Evolutionary conservation across 148 eudicot species (phyloP).

Genomic region (Linanthus parryae): DNA sequence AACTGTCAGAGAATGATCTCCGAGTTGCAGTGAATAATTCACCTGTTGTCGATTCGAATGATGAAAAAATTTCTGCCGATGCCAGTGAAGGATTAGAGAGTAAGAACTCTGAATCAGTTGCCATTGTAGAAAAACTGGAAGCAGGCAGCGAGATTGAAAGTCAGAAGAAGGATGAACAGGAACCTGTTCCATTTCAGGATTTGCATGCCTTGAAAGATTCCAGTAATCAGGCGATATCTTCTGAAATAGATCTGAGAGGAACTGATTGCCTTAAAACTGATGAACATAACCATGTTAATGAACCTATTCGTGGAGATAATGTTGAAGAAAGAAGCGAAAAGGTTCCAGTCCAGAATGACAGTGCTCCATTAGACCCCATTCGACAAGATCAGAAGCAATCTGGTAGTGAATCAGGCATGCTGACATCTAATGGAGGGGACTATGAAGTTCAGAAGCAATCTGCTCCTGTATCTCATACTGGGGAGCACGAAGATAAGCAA

Average conservation of each 20-base stretch:
- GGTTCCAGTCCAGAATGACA: constrained; percentile 16
- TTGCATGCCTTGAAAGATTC: constrained; percentile 15
- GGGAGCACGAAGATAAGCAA: constrained; percentile 24
- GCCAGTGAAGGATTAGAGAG: constrained; percentile 23
- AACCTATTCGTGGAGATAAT: constrained; percentile 20
- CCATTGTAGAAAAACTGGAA: constrained; percentile 15
- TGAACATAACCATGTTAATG: constrained; percentile 15
- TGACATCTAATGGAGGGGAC: constrained; percentile 13
- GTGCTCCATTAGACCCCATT: constrained; percentile 13
- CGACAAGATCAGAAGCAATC: constrained; percentile 13
- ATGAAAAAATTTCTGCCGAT: constrained; percentile 11
- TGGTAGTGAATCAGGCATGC: constrained; percentile 14
- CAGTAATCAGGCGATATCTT: constrained; percentile 17
- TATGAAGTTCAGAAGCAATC: constrained; percentile 24
- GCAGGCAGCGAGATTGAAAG: constrained; percentile 15
- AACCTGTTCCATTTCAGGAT: constrained; percentile 22
- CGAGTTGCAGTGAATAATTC: constrained; percentile 15
- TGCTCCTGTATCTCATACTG: constrained; percentile 13
- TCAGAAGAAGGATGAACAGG: constrained; percentile 14
- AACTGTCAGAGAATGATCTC: constrained; percentile 43
- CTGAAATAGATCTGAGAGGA: constrained; percentile 20
- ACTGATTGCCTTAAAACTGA: constrained; percentile 21
- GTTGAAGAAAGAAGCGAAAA: constrained; percentile 22
- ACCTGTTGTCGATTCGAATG: constrained; percentile 9
- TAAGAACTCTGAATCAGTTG: constrained; percentile 20